Evolutionary conservation across 768 basidiomycete genomes (phyloP).

Genomic region (Pleurotus tuoliensis): DNA sequence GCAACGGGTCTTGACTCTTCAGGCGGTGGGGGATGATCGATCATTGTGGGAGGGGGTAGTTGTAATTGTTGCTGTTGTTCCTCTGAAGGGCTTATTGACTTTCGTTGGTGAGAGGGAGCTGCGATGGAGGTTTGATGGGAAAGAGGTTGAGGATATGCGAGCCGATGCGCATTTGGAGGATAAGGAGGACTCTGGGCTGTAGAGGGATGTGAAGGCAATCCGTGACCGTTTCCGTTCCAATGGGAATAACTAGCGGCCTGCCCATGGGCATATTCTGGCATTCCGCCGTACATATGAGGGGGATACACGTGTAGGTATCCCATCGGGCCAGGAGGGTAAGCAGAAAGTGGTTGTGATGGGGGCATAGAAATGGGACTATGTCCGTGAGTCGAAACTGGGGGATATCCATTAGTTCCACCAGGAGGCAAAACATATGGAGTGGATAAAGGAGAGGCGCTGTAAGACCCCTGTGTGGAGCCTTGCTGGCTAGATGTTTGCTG

Average conservation of each 20-base stretch:
- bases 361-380: background rate
- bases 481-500: slow-evolving; percentile 2
- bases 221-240: slow-evolving; percentile 28
- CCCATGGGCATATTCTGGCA: slow-evolving; percentile 21
- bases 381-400: background rate
- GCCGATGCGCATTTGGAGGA: slow-evolving; percentile 6
- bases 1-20: slow-evolving; percentile 10
- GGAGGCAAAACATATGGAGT: background rate
- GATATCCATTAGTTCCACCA: slow-evolving; percentile 1
- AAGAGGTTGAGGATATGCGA: slow-evolving; percentile 7
- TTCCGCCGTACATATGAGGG: slow-evolving; percentile 19
- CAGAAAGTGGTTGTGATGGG: background rate
- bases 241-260: slow-evolving; percentile 30
- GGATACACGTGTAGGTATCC: slow-evolving; percentile 21
- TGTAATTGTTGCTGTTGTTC: background rate
- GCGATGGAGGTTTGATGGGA: background rate
- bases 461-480: background rate
- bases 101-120: background rate
- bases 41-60: slow-evolving; percentile 14
- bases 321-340: slow-evolving; percentile 8
- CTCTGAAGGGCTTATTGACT: background rate
- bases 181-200: slow-evolving; percentile 22
- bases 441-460: background rate
- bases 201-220: slow-evolving; percentile 16
- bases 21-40: slow-evolving; percentile 9